Evolutionary conservation across 2,329 filamentous ascomycete genomes (phyloP).

Genomic region (Sporothrix luriei): DNA sequence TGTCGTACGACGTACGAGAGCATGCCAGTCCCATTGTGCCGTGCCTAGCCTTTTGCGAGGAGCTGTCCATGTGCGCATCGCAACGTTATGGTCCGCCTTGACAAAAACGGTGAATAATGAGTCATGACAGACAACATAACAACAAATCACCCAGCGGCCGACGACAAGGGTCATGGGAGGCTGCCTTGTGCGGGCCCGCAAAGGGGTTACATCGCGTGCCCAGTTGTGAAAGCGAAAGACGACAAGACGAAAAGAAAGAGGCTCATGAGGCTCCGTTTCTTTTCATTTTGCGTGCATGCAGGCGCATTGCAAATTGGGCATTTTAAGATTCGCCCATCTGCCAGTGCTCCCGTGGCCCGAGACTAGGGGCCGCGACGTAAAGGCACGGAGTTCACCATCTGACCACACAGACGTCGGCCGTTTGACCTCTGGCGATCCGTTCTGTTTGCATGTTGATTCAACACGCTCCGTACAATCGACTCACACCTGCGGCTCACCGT

Average conservation of each 20-base stretch:
- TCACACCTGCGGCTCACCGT: slow-evolving; percentile 5
- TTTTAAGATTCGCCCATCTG: neutral
- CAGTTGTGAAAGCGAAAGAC: neutral
- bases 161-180: neutral
- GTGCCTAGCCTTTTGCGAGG: neutral
- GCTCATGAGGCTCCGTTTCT: slow-evolving; percentile 4
- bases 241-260: neutral
- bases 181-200: slow-evolving; percentile 7
- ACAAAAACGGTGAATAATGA: slow-evolving; percentile 9
- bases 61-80: neutral
- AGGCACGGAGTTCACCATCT: no score
- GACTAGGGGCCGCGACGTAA: neutral
- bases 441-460: neutral
- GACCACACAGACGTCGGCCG: no score
- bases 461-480: neutral
- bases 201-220: slow-evolving; percentile 17
- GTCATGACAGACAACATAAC: neutral
- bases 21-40: neutral
- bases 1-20: no score
- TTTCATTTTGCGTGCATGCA: neutral
- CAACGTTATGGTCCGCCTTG: slow-evolving; percentile 12
- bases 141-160: neutral
- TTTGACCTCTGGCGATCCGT: no score
- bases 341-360: neutral
- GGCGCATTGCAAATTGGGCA: no score